Conservation (phyloP, 164 flowering plant genomes). For the Houttuynia cordata region DNA sequence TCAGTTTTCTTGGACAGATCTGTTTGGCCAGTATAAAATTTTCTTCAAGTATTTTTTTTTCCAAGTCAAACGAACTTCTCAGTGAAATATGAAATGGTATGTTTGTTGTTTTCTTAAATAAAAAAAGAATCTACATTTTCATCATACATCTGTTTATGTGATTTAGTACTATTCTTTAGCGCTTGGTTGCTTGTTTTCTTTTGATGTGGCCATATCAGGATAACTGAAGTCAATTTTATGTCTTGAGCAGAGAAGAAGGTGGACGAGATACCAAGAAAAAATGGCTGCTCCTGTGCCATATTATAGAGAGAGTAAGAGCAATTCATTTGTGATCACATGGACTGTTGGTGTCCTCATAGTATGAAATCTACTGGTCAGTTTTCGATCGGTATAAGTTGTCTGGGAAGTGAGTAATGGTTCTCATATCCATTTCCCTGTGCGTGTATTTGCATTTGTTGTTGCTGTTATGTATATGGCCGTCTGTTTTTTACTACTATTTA, state of each 20-base stretch:
- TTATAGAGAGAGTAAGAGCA: constrained; percentile 14
- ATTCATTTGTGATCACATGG: background rate
- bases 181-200: background rate
- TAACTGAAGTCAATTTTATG: background rate
- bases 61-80: too few species aligned
- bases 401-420: background rate
- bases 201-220: background rate
- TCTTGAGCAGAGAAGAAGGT: constrained; percentile 40
- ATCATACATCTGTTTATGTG: background rate
- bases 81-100: too few species aligned
- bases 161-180: background rate
- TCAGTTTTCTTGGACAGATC: too few species aligned
- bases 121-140: too few species aligned
- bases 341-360: background rate
- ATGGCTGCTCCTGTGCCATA: constrained; percentile 41
- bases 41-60: too few species aligned
- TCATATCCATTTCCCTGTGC: background rate
- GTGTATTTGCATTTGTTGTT: background rate
- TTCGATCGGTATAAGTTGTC: background rate
- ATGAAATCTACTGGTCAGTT: background rate
- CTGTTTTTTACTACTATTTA: background rate
- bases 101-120: too few species aligned
- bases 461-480: background rate
- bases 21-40: too few species aligned
- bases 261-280: constrained; percentile 42